These are phyloP conservation scores for Penstemon barbatus DNA, from an alignment of 257 asterid genomes.

Conservation along the genomic window DNA sequence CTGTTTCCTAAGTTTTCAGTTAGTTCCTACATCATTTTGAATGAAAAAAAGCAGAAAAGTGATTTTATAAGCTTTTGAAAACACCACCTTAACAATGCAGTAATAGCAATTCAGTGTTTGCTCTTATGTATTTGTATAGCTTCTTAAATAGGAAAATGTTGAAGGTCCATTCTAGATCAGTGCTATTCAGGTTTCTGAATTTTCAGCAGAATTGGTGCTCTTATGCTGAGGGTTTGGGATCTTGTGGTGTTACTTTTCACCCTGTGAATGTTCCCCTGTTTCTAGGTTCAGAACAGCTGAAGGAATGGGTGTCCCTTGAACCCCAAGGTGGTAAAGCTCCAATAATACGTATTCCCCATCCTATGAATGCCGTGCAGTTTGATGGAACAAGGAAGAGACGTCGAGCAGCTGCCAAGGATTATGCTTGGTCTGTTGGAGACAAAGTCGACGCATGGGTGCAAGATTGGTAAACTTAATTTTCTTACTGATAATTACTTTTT, in stretches of 20 bases:
- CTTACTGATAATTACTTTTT: constrained; percentile 13
- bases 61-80: no score
- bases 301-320: constrained; percentile 85
- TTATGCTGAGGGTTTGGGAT: neutral
- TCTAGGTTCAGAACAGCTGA: constrained; percentile 54
- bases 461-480: constrained; percentile 56
- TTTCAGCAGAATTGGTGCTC: neutral
- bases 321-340: constrained; percentile 63
- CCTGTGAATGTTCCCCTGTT: constrained; percentile 1
- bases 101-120: neutral
- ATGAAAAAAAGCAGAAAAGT: no score
- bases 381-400: constrained; percentile 86
- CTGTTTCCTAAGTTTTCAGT: no score
- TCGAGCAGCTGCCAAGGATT: constrained; percentile 69
- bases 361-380: constrained; percentile 45
- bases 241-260: constrained; percentile 9
- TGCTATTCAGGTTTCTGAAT: neutral
- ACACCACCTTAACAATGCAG: neutral
- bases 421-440: constrained; percentile 85
- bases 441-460: constrained; percentile 80
- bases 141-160: neutral
- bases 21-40: no score
- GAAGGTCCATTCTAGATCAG: neutral
- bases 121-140: neutral
- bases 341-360: constrained; percentile 64